Conservation (phyloP, 345 rosid genomes). For the Aegle marmelos region DNA sequence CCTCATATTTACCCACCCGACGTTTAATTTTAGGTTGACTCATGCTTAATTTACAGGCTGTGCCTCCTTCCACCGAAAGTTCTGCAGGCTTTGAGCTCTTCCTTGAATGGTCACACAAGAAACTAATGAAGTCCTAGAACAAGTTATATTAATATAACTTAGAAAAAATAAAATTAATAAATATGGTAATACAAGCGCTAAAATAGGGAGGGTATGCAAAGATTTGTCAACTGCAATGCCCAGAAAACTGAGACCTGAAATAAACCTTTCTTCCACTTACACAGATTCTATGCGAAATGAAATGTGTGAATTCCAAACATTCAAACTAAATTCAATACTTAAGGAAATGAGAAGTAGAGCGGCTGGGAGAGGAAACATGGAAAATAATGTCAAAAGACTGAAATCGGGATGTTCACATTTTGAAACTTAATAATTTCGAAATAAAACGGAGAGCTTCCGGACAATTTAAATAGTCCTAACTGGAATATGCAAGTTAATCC, state of each 20-base stretch:
- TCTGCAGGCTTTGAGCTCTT: constrained; percentile 11
- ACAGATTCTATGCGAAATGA: background rate
- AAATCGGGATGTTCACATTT: background rate
- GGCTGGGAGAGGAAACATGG: background rate
- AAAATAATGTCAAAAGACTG: background rate
- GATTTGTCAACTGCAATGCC: background rate
- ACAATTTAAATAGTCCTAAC: background rate
- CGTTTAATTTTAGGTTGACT: constrained; percentile 74
- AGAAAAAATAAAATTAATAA: background rate
- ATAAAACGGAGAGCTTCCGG: background rate
- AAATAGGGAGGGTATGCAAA: background rate
- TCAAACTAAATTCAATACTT: background rate
- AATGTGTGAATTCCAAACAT: background rate
- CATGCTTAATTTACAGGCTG: constrained; percentile 30
- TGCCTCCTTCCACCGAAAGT: constrained; percentile 7
- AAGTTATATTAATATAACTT: background rate
- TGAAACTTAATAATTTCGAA: background rate
- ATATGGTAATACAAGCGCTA: background rate
- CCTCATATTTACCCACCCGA: constrained; percentile 83
- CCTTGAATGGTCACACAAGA: constrained; percentile 19
- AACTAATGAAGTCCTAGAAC: background rate
- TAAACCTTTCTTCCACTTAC: background rate
- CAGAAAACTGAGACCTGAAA: background rate
- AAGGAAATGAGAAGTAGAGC: background rate
- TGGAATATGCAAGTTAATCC: background rate